Base-by-base conservation (phyloP, 352 stramenopile species). In the Globisporangium okanoganense region DNA sequence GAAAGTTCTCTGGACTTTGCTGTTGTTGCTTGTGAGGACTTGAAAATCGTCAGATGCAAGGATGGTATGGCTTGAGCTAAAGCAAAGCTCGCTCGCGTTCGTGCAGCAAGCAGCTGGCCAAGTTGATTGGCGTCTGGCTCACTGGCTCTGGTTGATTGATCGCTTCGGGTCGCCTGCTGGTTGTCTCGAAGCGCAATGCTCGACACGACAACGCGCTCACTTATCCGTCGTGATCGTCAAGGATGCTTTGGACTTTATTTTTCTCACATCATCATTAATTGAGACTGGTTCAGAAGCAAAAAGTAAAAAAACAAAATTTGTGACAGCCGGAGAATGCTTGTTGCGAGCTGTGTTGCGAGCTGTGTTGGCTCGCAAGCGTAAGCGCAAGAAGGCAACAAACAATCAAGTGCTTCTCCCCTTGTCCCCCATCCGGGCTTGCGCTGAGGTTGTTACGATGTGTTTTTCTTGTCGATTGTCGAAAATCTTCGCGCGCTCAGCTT, bases 401-500 rank as follows among this genome's bases (percentile, higher is more conserved):
- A 52, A 52, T 52, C 45, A 52, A 52, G 45, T 52, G 45, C 13
- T 52, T 52, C 45, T 52, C 45, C 45, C 45, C 45, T 48, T 52
- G 24, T 29, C 20, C 41, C 25, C 18, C 44, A 3, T 22, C 14
- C 10, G 8, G 8, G 5, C 44, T 31, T 50, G 44, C 5, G 24
- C n/a, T 18, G 13, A 51, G 35, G 4, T 3, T 16, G 36, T 14
- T 43, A 14, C 13, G 18, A 14, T 43, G n/a, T 43, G 36, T 43
- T 18, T 20, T 51, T 12, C 44, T 51, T 12, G 44, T 52, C 45
- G 45, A 52, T 52, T 52, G 45, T 52, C 45, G 14, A 52, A 52
- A 52, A 24, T 52, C 22, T 12, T 51, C 44, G 22, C 44, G 27
- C 18, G 18, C 16, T n/a, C n/a, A n/a, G 2, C 13, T 20, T 41